Evolutionary conservation across 2,329 filamentous ascomycete genomes (phyloP).

Genomic region (Colletotrichum horii): DNA sequence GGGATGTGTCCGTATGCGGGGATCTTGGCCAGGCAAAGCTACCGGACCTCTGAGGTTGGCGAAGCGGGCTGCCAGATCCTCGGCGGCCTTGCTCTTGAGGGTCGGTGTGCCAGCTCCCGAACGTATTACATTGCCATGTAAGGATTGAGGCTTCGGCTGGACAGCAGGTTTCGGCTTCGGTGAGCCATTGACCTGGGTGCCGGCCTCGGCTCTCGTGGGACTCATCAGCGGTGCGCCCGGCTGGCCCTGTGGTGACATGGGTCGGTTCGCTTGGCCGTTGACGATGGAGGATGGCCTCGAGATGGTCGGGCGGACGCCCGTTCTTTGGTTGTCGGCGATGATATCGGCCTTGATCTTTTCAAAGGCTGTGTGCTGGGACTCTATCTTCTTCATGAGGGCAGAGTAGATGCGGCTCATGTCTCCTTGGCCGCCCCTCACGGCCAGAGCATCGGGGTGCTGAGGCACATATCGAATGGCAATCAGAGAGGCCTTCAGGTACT

Average conservation of each 20-base stretch:
- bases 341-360: constrained; percentile 64
- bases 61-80: constrained; percentile 63
- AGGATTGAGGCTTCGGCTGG: constrained; percentile 70
- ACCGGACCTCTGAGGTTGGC: constrained; percentile 56
- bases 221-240: constrained; percentile 23
- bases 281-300: constrained; percentile 6
- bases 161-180: constrained; percentile 50
- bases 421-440: constrained; percentile 60
- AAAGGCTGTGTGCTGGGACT: constrained; percentile 53
- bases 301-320: constrained; percentile 57
- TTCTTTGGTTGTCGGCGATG: constrained; percentile 66
- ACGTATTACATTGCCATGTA: constrained; percentile 66
- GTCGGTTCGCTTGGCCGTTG: constrained; percentile 7
- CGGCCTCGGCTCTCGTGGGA: background rate
- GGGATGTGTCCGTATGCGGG: constrained; percentile 56
- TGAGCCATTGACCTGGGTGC: constrained; percentile 10
- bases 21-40: constrained; percentile 51
- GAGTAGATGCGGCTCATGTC: constrained; percentile 54
- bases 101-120: constrained; percentile 33
- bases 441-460: constrained; percentile 74
- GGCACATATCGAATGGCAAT: constrained; percentile 80
- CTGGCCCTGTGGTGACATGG: constrained; percentile 18
- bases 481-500: constrained; percentile 83
- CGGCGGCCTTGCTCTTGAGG: constrained; percentile 35
- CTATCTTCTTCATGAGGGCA: constrained; percentile 55